Base-by-base conservation (phyloP, 768 basidiomycete genomes). In the Daedaleopsis nitida region DNA sequence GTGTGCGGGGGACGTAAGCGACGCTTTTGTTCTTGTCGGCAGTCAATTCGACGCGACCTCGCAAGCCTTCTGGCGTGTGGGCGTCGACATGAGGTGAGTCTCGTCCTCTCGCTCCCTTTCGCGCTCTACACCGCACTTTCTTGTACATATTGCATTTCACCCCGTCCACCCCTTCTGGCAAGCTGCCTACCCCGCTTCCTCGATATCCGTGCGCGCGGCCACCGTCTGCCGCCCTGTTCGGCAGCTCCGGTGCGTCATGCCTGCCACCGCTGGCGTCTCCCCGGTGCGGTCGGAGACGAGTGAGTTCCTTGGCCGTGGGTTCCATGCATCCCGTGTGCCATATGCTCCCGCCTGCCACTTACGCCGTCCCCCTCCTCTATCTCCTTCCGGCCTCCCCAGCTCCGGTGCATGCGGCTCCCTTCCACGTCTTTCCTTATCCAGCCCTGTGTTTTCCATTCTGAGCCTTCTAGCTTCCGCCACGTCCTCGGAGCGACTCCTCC, bases 21-120 rank as follows among this genome's bases (percentile, higher is more conserved):
- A 96, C 72, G 83, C 91, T 55, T 98, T 94, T 72, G 91, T 98
- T 56, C 83, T 86, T 66, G 83, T 97, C 16, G 94, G 94, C 47
- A 89, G 90, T 69, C 89, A 95, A 66, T 96, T 97, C 78, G 94
- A 95, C 73, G 75, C 81, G 2, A 88, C 88, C 44, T 83, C 92
- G 21, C 79, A 75, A 42, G 91, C 94, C 0, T 97, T 98, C 69
- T 81, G 83, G 11, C 76, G 79, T 37, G 84, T 88, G 66, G 80
- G 83, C 43, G 92, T 98, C 63, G 83, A 88, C 62, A 84, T 95
- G 67, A 87, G 81, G 96, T 94, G 65, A 70, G 86, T 76, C 34
- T 35, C 38, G 8, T 12, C 52, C 24, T n/a, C 24, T 57, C 35
- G 27, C 50, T n/a, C 21, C 19, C 37, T 53, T 53, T 23, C 21